Evolutionary conservation across 2,329 filamentous ascomycete species (phyloP).

Genomic region (Fusarium sp.): DNA sequence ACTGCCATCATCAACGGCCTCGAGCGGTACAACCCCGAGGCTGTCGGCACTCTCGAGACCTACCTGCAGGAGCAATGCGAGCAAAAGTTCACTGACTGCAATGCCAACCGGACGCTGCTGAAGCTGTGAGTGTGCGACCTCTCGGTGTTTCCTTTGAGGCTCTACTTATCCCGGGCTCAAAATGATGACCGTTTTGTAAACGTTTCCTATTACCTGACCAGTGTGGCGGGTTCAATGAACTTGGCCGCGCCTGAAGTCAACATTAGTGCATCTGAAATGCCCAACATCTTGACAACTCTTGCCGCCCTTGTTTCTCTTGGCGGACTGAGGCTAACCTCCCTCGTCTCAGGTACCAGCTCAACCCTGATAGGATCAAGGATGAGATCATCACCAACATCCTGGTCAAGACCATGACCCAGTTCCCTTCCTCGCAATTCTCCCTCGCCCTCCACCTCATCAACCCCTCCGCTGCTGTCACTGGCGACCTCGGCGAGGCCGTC

Average conservation of each 20-base stretch:
- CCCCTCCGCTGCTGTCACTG: conserved; percentile 76
- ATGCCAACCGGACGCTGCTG: conserved; percentile 94
- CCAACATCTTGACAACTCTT: conserved; percentile 15
- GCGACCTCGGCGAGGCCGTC: conserved; percentile 90
- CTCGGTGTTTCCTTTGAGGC: conserved; percentile 16
- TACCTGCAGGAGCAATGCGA: conserved; percentile 97
- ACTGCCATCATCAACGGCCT: conserved; percentile 95
- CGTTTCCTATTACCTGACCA: conserved; percentile 99
- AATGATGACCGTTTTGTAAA: conserved; percentile 82
- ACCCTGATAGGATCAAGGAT: conserved; percentile 96
- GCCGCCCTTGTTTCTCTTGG: conserved; percentile 2
- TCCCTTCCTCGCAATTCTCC: conserved; percentile 95
- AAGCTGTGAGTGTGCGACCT: conserved; percentile 84
- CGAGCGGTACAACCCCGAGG: conserved; percentile 98
- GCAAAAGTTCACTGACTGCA: conserved; percentile 93
- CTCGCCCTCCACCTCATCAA: conserved; percentile 95
- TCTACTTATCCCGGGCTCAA: conserved; percentile 47
- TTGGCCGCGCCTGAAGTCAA: conserved; percentile 74
- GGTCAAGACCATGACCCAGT: conserved; percentile 97
- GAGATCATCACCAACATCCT: conserved; percentile 99
- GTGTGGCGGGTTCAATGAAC: conserved; percentile 64
- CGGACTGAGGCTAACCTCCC: conserved; percentile 36
- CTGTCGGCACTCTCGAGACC: conserved; percentile 91
- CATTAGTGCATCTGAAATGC: conserved; percentile 82
- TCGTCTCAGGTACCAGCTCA: conserved; percentile 91